These are phyloP conservation scores for Parietaria judaica DNA, from an alignment of 306 rosid genomes.

Conservation along the genomic window DNA sequence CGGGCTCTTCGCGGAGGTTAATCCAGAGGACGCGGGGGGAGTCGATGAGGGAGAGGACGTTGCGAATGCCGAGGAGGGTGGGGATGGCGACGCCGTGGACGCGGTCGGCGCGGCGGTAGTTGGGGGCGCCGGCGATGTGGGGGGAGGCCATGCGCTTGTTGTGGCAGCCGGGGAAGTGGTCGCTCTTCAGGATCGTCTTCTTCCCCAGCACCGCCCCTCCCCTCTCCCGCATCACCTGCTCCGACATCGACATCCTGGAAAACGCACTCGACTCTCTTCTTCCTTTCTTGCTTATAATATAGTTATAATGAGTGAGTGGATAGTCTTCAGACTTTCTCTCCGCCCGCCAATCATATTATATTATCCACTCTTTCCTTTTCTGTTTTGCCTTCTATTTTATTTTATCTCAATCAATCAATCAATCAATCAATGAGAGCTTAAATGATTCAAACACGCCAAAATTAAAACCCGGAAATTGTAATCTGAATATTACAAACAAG, in stretches of 20 bases:
- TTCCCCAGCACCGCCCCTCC: constrained; percentile 83
- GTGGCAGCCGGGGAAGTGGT: constrained; percentile 97
- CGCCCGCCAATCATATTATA: too few species aligned
- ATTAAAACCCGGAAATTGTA: too few species aligned
- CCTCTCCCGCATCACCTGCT: constrained; percentile 73
- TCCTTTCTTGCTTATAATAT: too few species aligned
- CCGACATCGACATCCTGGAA: constrained; percentile 15
- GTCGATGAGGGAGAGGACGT: constrained; percentile 66
- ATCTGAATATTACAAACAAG: too few species aligned
- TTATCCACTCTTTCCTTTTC: too few species aligned
- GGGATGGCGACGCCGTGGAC: constrained; percentile 98
- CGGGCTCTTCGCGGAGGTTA: constrained; percentile 92
- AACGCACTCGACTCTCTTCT: too few species aligned
- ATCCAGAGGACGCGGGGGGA: constrained; percentile 63
- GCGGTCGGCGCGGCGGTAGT: constrained; percentile 90
- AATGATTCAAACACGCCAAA: too few species aligned
- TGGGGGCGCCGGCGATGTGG: constrained; percentile 95
- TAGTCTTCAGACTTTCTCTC: too few species aligned
- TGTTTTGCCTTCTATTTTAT: too few species aligned
- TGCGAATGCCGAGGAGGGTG: constrained; percentile 60
- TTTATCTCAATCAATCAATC: too few species aligned
- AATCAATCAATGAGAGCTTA: too few species aligned
- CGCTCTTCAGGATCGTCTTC: constrained; percentile 87
- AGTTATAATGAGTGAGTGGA: too few species aligned
- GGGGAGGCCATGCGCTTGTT: constrained; percentile 67